Evolutionary conservation across 352 stramenopile genomes (phyloP), one percentile per base, ranked within the genome.

Genomic region (Elongisporangium anandrum): DNA sequence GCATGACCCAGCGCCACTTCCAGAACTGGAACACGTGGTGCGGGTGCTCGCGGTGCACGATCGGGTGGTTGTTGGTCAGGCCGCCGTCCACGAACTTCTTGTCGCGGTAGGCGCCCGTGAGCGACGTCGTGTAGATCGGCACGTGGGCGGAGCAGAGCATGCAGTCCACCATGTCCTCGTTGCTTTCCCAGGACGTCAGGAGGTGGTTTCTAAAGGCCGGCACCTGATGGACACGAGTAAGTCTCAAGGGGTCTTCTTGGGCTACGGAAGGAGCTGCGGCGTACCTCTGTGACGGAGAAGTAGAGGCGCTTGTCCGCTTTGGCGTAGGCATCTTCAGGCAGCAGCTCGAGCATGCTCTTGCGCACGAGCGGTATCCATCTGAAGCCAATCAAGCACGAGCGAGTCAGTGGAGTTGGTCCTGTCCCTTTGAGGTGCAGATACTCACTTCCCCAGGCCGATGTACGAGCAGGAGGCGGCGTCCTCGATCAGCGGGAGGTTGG

Each of bases 11-110:
- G 54, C 84, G 80, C 84, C 84, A 92, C 53, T 90, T 88, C 74
- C 80, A 87, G 70, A 94, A 87, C 66, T 94, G 81, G 55, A 94
- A 87, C 57, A 92, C 80, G 58, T 90, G 88, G 64, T 88, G 72
- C 16, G 81, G 72, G 22, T 63, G 60, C 9, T 87, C 65, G 1
- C 72, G 81, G 56, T 85, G 71, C 53, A 69, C 69, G 20, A 92
- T 64, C 38, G 81, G 84, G 53, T 70, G 61, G 60, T 94, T 89
- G 70, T 85, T 92, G 24, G 58, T 90, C 65, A 94, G 65, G 4
- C 80, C 80, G 60, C 81, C 84, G 61, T 94, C 81, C 41, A 92
- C 77, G 52, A 83, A 90, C 48, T 66, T 74, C 60, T 89, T 87
- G 66, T 77, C 84, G 59, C 84, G 80, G 64, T 88, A 94, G 16